Evolutionary conservation across 345 rosid genomes (phyloP).

Genomic region (Eucalyptus curtisii): DNA sequence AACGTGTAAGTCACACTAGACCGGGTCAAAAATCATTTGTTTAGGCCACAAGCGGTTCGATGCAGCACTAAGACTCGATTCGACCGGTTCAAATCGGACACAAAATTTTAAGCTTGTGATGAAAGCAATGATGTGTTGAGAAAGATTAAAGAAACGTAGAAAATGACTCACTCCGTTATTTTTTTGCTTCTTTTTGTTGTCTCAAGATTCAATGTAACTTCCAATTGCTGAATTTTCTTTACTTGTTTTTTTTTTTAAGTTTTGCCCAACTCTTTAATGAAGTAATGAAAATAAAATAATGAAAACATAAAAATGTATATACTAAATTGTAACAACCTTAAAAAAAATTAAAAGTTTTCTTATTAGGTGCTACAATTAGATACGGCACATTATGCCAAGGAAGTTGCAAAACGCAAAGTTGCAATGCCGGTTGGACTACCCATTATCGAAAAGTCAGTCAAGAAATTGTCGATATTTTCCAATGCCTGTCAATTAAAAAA

Average conservation of each 20-base stretch:
- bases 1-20: neutral
- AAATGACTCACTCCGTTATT: neutral
- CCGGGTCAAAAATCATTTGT: neutral
- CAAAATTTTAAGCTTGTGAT: neutral
- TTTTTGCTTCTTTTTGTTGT: neutral
- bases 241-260: neutral
- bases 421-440: neutral
- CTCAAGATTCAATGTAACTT: neutral
- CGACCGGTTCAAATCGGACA: neutral
- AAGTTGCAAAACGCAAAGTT: neutral
- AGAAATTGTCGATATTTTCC: neutral
- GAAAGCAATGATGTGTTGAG: neutral
- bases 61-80: neutral
- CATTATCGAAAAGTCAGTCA: no score
- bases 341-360: no score
- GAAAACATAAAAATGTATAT: neutral
- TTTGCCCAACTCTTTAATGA: neutral
- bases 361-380: neutral
- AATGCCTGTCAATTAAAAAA: neutral
- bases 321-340: neutral
- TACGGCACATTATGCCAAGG: neutral
- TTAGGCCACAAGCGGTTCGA: neutral
- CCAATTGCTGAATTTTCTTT: neutral
- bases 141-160: neutral
- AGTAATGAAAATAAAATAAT: neutral